Conservation (phyloP, 2,329 filamentous ascomycete species). For the Aspergillus pseudoglaucus region DNA sequence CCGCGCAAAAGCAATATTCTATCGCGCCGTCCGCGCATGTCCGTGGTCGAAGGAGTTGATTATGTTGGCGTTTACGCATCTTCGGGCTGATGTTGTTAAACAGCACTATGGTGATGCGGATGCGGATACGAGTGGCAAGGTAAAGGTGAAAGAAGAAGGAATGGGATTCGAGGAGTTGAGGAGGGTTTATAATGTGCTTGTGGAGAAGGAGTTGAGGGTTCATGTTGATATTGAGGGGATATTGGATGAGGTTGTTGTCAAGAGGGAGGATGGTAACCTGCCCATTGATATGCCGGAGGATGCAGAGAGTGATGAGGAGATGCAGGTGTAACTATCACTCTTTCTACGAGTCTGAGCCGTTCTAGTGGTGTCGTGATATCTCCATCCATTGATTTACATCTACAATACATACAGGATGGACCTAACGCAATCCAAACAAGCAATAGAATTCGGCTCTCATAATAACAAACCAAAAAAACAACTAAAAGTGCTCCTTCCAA, state of each 20-base stretch:
- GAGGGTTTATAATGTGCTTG: conserved; percentile 50
- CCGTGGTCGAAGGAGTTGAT: conserved; percentile 60
- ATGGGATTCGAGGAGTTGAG: conserved; percentile 45
- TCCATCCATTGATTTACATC: no score
- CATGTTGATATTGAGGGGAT: conserved; percentile 48
- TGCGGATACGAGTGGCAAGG: not conserved
- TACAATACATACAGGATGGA: no score
- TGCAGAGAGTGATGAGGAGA: conserved; percentile 19
- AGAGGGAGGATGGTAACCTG: conserved; percentile 4
- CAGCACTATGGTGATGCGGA: not conserved
- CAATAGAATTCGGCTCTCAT: not conserved
- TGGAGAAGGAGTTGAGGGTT: conserved; percentile 57
- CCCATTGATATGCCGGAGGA: conserved; percentile 27
- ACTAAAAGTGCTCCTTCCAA: conserved; percentile 69
- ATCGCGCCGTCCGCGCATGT: conserved; percentile 49
- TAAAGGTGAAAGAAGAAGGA: conserved; percentile 10
- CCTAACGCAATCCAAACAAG: not conserved
- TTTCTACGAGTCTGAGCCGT: not conserved
- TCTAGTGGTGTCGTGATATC: no score
- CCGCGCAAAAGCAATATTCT: conserved; percentile 48
- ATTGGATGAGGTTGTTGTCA: conserved; percentile 26
- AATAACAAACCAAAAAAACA: not conserved
- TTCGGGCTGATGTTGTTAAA: conserved; percentile 20
- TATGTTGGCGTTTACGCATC: conserved; percentile 50
- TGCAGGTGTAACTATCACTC: not conserved